Base-by-base conservation (phyloP, 805 yeast species). In the Saccharomycopsis sp. region DNA sequence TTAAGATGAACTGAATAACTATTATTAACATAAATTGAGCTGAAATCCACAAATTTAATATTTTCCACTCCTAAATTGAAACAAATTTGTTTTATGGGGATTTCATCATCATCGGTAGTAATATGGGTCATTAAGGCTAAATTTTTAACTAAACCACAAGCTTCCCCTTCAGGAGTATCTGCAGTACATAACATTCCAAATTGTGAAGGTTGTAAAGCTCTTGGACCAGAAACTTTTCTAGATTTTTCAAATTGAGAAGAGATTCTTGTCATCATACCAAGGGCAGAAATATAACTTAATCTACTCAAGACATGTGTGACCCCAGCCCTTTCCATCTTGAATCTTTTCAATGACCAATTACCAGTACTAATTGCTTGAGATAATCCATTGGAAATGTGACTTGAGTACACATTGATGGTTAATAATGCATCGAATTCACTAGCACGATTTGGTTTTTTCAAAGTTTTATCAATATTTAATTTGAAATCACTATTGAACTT, bases 131-230 rank as follows among this genome's bases (percentile, higher is more conserved):
- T 92, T 35, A 92, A 69, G 1, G 98, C 98, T 59, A 92, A 67
- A 57, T 92, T 92, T 63, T 92, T 92, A 28, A 92, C 98, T 60
- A 92, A 72, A 56, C 98, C 98, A 76, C 98, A 92, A 1, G 98
- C 98, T 63, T 92, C 98, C 70, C 98, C 98, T 72, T 92, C 98
- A 1, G 98, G 98, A 0, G 98, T 92, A 72, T 92, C 98, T 0
- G 97, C 84, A 5, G 97, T 86, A 69, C 98, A 92, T 45, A 92
- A 69, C 97, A 92, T 92, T 58, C 98, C 98, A 60, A 92, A 92
- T 64, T 92, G 98, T 2, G 98, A 92, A 9, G 98, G 98, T 61
- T 92, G 98, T 50, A 92, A 70, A 13, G 98, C 96, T 72, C 98
- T 82, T 37, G 98, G 98, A 33, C 98, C 98, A 1, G 95, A 84